Evolutionary conservation across 75 land plant genomes (phyloP).

Genomic region (Ceratopteris richardii): DNA sequence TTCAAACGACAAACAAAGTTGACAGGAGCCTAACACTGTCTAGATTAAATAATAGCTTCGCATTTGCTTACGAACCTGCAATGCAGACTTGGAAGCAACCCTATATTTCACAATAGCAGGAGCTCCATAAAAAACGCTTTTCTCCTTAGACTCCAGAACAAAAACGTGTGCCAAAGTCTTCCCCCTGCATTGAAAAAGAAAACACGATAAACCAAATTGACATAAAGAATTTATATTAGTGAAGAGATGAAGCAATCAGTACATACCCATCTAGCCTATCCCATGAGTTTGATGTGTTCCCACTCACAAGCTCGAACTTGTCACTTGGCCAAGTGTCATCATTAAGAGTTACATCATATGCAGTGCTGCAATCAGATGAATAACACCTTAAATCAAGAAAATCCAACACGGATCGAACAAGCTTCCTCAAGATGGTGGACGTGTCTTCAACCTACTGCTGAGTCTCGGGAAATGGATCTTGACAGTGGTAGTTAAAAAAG

Average conservation of each 20-base stretch:
- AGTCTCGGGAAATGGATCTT: no score
- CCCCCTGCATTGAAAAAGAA: conserved; percentile 36
- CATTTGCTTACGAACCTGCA: conserved; percentile 48
- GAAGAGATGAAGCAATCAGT: no score
- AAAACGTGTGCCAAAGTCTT: conserved; percentile 54
- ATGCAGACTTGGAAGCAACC: conserved; percentile 62
- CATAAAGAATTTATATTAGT: neutral
- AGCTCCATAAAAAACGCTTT: conserved; percentile 47
- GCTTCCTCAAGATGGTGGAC: no score
- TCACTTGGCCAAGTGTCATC: conserved; percentile 75
- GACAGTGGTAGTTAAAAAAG: no score
- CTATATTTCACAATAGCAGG: conserved; percentile 87
- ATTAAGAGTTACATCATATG: conserved; percentile 72
- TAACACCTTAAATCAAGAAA: no score
- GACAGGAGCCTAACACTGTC: no score
- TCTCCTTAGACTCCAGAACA: conserved; percentile 58
- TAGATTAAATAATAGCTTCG: no score
- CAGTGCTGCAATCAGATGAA: no score
- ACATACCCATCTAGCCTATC: conserved; percentile 79
- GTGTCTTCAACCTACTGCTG: no score
- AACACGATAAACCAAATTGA: neutral
- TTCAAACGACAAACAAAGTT: no score
- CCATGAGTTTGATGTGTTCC: conserved; percentile 71
- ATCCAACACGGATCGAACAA: no score
- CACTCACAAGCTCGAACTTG: conserved; percentile 52